Percentiles rank a stretch among this genome's conserved stretches.
phyloP scores from a whole-genome alignment of 768 basidiomycete genomes.

The Agrocybe praecox region DNA sequence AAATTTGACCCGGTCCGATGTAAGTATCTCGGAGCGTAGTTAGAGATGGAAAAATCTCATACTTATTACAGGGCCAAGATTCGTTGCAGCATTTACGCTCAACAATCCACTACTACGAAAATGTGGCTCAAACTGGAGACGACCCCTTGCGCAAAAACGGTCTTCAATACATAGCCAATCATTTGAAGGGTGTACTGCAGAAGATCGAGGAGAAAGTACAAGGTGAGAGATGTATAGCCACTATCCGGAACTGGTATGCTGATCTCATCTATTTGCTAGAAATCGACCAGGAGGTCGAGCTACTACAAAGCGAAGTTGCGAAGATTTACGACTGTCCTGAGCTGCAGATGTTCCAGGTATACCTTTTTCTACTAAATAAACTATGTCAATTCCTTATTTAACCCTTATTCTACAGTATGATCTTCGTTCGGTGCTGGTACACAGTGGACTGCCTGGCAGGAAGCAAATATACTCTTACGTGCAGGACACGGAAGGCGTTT shows the following conservation, averaged over 20 bases:
- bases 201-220: constrained; percentile 55
- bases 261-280: too few relatives aligned
- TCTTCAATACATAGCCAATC: constrained; percentile 45
- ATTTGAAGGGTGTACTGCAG: constrained; percentile 54
- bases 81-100: constrained; percentile 62
- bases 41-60: neutral
- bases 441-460: constrained; percentile 77
- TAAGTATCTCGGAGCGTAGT: constrained; percentile 31
- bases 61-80: constrained; percentile 54
- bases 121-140: constrained; percentile 53
- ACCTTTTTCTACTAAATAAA: neutral
- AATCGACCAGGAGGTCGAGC: constrained; percentile 50
- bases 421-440: constrained; percentile 74
- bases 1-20: constrained; percentile 55
- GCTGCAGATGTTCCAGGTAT: constrained; percentile 59
- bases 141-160: constrained; percentile 46
- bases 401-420: constrained; percentile 58
- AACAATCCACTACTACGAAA: constrained; percentile 71
- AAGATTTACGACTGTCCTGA: constrained; percentile 64
- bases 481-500: constrained; percentile 56
- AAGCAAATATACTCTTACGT: constrained; percentile 82
- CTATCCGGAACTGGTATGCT: too few relatives aligned
- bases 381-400: neutral
- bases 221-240: constrained; percentile 58
- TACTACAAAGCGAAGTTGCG: constrained; percentile 45